Evolutionary conservation across 257 asterid genomes (phyloP).

Genomic region (Thymus quinquecostatus): DNA sequence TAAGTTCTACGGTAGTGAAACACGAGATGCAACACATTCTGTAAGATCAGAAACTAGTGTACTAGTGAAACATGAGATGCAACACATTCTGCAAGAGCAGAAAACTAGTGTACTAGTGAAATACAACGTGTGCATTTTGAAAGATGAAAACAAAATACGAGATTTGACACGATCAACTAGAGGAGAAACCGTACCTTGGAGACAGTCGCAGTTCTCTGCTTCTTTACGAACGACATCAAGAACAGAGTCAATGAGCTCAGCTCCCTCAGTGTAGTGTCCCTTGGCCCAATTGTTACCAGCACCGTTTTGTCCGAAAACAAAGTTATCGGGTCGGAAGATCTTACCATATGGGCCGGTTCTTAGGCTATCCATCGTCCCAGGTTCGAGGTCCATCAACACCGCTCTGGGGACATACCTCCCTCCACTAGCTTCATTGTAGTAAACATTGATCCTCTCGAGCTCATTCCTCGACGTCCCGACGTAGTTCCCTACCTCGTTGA

Average conservation of each 20-base stretch:
- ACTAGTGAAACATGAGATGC: too few species aligned
- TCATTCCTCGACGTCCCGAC: conserved; percentile 49
- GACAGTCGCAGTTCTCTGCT: conserved; percentile 74
- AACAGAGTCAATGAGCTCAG: conserved; percentile 70
- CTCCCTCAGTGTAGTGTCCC: conserved; percentile 81
- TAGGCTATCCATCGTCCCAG: conserved; percentile 76
- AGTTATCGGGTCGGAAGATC: conserved; percentile 71
- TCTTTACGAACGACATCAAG: conserved; percentile 80
- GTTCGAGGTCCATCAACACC: conserved; percentile 74
- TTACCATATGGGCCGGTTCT: conserved; percentile 69
- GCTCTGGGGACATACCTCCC: conserved; percentile 76
- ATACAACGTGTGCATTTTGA: too few species aligned
- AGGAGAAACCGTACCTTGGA: conserved; percentile 52
- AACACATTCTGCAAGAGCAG: too few species aligned
- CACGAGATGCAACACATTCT: background rate
- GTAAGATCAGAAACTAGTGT: background rate
- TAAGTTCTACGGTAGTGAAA: too few species aligned
- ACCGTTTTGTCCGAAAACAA: conserved; percentile 71
- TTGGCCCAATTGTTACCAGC: conserved; percentile 82
- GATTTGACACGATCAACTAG: background rate
- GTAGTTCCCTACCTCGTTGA: conserved; percentile 52
- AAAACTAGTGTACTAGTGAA: too few species aligned
- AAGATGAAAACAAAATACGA: background rate
- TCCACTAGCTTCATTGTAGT: conserved; percentile 76
- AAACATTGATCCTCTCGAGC: conserved; percentile 71